Base-by-base conservation (phyloP, 2,329 filamentous ascomycete genomes). In the Fusarium ambrosium region DNA sequence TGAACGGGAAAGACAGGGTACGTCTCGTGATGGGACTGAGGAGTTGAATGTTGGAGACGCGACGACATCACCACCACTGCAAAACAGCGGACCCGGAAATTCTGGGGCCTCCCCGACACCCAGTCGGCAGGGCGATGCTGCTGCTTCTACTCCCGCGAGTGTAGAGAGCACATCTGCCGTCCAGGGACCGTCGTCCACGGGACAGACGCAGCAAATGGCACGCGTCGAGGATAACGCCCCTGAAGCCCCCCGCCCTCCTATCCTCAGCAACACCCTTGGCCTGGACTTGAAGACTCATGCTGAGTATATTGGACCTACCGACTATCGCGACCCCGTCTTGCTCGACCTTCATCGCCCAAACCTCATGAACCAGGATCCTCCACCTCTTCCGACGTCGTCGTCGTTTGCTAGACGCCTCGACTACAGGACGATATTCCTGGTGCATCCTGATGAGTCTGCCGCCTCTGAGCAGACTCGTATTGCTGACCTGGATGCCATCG, bases 221-320 rank as follows among this genome's bases (percentile, higher is more conserved):
- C 72, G 48, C 11, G 66, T 63, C 58, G 71, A 76, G 39, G 74
- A 77, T 4, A 69, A 60, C 2, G 32, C 65, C 32, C 64, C 67
- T 16, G 73, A 77, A 14, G 70, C 76, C 41, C 73, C 81, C 55
- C 74, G 77, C 0, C 79, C 79, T 16, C 71, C 71, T 14, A 80
- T 83, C 20, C 80, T 87, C 6, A 82, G 81, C 64, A 82, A 83
- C 51, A 86, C 86, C 3, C 81, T 92, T 48, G 90, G 90, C 45
- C 81, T 92, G 41, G 89, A 91, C 75, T 83, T 88, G 68, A 87
- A 88, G 74, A 88, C 89, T 66, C 89, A 91, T 79, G 89, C 89
- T 80, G 87, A 89, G 78, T 89, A 91, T 77, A 86, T 92, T 66
- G 90, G 90, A 22, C 83, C 89, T 66, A 91, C 89, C 51, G 89